Conservation (phyloP, 2,329 filamentous ascomycete genomes). For the Berkeleyomyces rouxiae region DNA sequence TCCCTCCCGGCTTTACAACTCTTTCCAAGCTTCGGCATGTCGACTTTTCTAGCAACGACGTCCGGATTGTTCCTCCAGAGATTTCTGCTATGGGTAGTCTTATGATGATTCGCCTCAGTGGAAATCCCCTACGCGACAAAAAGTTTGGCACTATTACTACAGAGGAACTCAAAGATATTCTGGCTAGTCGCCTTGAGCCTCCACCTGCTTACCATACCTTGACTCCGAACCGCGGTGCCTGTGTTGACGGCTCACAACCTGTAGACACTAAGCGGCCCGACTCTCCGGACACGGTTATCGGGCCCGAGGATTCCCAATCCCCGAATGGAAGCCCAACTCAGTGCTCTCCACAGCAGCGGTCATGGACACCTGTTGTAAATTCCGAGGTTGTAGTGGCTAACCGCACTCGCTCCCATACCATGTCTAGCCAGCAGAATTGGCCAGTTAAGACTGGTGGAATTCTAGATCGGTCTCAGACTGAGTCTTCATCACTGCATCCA, state of each 20-base stretch:
- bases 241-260: not conserved
- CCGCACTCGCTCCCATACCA: slow-evolving; percentile 31
- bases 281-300: slow-evolving; percentile 13
- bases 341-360: not conserved
- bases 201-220: slow-evolving; percentile 18
- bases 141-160: slow-evolving; percentile 69
- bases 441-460: slow-evolving; percentile 42
- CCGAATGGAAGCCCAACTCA: not conserved
- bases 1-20: slow-evolving; percentile 60
- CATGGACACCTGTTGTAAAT: not conserved
- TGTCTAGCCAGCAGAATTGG: slow-evolving; percentile 33
- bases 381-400: slow-evolving; percentile 22
- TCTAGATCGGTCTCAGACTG: slow-evolving; percentile 53
- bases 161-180: slow-evolving; percentile 60
- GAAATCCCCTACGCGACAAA: slow-evolving; percentile 81
- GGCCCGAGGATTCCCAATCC: slow-evolving; percentile 12
- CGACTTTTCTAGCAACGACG: slow-evolving; percentile 74
- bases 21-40: slow-evolving; percentile 55
- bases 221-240: not conserved
- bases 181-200: slow-evolving; percentile 51
- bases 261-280: slow-evolving; percentile 4
- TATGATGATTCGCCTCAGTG: slow-evolving; percentile 57
- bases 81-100: slow-evolving; percentile 68
- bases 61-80: slow-evolving; percentile 56
- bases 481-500: slow-evolving; percentile 42